Percentiles rank a stretch among this genome's conserved stretches.
phyloP scores from a whole-genome alignment of 1,284 basidiomycete genomes.

The Volvariella surrecta region DNA sequence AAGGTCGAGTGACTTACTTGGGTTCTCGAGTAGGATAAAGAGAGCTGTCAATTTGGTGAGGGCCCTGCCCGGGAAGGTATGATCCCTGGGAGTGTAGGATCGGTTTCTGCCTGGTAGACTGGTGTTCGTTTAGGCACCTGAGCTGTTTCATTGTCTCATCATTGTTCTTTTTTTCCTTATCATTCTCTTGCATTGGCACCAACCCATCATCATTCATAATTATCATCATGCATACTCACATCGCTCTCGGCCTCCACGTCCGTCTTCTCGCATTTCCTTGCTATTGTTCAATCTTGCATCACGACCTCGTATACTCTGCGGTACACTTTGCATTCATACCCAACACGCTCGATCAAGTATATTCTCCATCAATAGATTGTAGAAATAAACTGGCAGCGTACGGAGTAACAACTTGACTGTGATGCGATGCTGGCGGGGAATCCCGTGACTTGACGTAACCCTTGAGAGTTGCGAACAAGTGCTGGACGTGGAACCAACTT shows the following conservation, averaged over 20 bases:
- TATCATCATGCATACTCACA: too few relatives aligned
- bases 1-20: conserved; percentile 52
- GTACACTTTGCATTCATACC: background rate
- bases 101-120: background rate
- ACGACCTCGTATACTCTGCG: conserved; percentile 7
- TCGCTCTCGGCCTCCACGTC: background rate
- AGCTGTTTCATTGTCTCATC: background rate
- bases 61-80: background rate
- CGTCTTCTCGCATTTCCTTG: conserved; percentile 3
- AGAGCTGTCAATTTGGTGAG: conserved; percentile 15
- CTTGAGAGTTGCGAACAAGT: too few relatives aligned
- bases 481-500: too few relatives aligned
- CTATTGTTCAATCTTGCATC: conserved; percentile 3
- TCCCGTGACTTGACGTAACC: too few relatives aligned
- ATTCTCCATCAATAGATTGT: too few relatives aligned
- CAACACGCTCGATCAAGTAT: too few relatives aligned
- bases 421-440: too few relatives aligned
- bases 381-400: too few relatives aligned
- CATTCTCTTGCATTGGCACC: background rate
- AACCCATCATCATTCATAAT: background rate
- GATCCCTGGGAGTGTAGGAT: background rate
- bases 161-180: background rate
- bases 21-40: conserved; percentile 43
- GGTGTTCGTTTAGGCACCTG: background rate
- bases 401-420: too few relatives aligned